Evolutionary conservation across 2,329 filamentous ascomycete genomes (phyloP).

Genomic region (Diatrype stigma): DNA sequence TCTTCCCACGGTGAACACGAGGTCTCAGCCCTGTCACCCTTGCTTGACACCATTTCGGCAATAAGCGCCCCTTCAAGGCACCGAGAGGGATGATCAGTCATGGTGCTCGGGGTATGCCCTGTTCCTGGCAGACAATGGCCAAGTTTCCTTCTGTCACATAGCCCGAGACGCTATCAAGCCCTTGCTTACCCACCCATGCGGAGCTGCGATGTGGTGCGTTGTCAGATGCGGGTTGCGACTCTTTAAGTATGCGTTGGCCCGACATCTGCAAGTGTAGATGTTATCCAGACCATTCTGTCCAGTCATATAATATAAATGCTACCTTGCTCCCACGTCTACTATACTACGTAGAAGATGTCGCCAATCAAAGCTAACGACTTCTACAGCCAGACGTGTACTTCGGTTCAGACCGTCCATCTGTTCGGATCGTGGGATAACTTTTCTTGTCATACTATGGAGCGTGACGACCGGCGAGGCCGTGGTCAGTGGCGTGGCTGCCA

Average conservation of each 20-base stretch:
- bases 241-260: constrained; percentile 3
- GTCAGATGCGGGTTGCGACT: constrained; percentile 17
- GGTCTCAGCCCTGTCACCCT: constrained; percentile 20
- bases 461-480: constrained; percentile 68
- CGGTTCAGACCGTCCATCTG: constrained; percentile 68
- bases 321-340: constrained; percentile 7
- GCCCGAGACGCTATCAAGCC: constrained; percentile 5
- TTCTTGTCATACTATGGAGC: constrained; percentile 73
- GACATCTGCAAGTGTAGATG: constrained; percentile 13
- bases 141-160: constrained; percentile 7
- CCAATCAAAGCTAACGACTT: constrained; percentile 20
- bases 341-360: constrained; percentile 10
- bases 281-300: constrained; percentile 6
- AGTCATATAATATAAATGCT: constrained; percentile 8
- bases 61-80: constrained; percentile 9
- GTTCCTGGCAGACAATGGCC: constrained; percentile 15
- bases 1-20: constrained; percentile 10
- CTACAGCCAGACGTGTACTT: constrained; percentile 54
- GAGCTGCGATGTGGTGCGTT: constrained; percentile 14
- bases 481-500: constrained; percentile 86
- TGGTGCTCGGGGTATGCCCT: constrained; percentile 8
- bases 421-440: constrained; percentile 98
- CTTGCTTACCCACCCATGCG: constrained; percentile 13
- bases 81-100: constrained; percentile 4
- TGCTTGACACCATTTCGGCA: constrained; percentile 10